phyloP scores from a whole-genome alignment of 257 asterid genomes.

The Craterostigma plantagineum region DNA sequence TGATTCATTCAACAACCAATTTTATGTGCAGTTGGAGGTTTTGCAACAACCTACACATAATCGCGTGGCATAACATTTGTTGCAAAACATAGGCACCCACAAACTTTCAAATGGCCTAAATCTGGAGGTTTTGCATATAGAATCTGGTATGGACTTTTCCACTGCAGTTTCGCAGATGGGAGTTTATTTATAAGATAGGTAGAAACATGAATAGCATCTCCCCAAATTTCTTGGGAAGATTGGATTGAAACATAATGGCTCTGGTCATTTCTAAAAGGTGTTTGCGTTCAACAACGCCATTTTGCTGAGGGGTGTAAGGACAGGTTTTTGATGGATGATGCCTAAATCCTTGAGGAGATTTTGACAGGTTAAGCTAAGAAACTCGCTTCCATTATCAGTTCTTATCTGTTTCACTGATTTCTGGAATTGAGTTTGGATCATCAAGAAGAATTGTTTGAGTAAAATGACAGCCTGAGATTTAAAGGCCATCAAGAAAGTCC shows the following conservation, averaged over 20 bases:
- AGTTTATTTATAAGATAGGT: constrained; percentile 1
- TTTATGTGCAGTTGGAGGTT: too few species aligned
- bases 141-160: neutral
- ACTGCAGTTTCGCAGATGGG: neutral
- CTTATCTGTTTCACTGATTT: neutral
- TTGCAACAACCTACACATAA: too few species aligned
- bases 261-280: neutral
- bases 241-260: neutral
- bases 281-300: neutral
- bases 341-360: neutral
- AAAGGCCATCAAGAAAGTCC: neutral
- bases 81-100: neutral
- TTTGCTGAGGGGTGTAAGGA: neutral
- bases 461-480: neutral
- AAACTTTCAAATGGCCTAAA: neutral
- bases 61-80: neutral
- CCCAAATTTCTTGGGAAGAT: neutral
- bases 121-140: neutral
- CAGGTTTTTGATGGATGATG: neutral
- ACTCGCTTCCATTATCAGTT: constrained; percentile 3
- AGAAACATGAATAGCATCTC: neutral
- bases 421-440: neutral
- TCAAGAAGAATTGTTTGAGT: neutral
- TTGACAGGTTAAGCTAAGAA: neutral
- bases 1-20: too few species aligned